phyloP scores from a whole-genome alignment of 139 green algal genomes.

The Volvox africanus region DNA sequence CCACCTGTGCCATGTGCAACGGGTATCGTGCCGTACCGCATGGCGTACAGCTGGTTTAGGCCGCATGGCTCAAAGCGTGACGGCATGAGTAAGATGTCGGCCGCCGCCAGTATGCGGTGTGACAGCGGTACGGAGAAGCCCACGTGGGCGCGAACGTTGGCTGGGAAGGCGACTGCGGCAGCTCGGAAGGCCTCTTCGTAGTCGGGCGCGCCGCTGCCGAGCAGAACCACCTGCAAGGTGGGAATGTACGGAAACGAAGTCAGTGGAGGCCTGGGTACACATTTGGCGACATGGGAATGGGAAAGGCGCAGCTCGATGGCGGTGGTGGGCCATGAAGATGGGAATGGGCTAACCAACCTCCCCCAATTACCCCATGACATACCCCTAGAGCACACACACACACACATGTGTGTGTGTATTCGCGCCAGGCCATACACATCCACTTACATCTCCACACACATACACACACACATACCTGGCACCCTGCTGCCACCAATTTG shows the following conservation, averaged over 20 bases:
- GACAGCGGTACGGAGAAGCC: slow-evolving; percentile 86
- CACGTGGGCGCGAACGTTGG: slow-evolving; percentile 76
- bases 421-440: too few species aligned
- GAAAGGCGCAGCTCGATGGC: too few species aligned
- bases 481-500: slow-evolving; percentile 61
- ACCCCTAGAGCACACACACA: too few species aligned
- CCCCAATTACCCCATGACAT: too few species aligned
- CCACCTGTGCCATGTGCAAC: slow-evolving; percentile 89
- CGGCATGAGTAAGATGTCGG: slow-evolving; percentile 92
- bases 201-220: slow-evolving; percentile 78
- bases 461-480: slow-evolving; percentile 53
- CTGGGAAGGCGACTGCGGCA: slow-evolving; percentile 63
- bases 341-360: too few species aligned
- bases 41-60: slow-evolving; percentile 82
- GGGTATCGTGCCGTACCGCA: slow-evolving; percentile 89
- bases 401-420: too few species aligned
- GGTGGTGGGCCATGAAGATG: too few species aligned
- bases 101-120: slow-evolving; percentile 86
- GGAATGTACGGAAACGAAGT: not conserved
- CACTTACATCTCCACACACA: not conserved
- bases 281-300: too few species aligned
- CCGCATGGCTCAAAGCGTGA: slow-evolving; percentile 93
- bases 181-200: slow-evolving; percentile 77
- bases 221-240: slow-evolving; percentile 81
- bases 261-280: not conserved